Evolutionary conservation across 768 basidiomycete genomes (phyloP), one percentile per base, ranked within the genome.

Genomic region (Leccinum boreale): DNA sequence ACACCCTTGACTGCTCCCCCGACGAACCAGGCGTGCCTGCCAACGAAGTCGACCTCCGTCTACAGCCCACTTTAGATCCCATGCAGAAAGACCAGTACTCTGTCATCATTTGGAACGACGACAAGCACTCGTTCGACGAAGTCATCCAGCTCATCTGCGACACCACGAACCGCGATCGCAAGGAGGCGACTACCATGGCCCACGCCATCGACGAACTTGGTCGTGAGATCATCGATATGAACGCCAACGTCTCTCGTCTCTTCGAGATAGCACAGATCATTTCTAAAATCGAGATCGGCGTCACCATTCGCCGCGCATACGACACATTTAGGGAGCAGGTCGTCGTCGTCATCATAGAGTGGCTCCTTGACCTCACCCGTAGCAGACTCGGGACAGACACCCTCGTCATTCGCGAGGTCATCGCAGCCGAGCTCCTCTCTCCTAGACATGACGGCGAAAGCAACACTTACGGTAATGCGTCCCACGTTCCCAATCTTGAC

Each of bases 21-120:
- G 87, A 92, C 56, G 90, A 94, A 66, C 82, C 87, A 0, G 69
- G 74, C n/a, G 81, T 86, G 1, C 90, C 90, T 0, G 62, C 74
- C 0, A 82, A 81, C 57, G 88, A 90, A 67, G 82, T 82, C 0
- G 87, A 88, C 56, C 79, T 92, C 11, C 83, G 87, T 10, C 73
- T 86, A 12, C 87, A 92, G 65, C 84, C 87, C 9, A 85, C 89
- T 1, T 85, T 83, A 6, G 90, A 93, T 62, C 89, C 90, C 10
- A 84, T 88, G 80, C 81, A 82, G 76, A 87, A 86, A 60, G 90
- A 92, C 62, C 81, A 86, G 54, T 92, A 86, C 64, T 87, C 89
- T 46, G 80, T 98, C 57, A 78, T 96, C 26, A 74, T 98, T 5
- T 98, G 94, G 94, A 94, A 95, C 75, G 95, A 97, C 72, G 97